Conservation (phyloP, 2,329 filamentous ascomycete genomes). For the Verticillium nubilum region DNA sequence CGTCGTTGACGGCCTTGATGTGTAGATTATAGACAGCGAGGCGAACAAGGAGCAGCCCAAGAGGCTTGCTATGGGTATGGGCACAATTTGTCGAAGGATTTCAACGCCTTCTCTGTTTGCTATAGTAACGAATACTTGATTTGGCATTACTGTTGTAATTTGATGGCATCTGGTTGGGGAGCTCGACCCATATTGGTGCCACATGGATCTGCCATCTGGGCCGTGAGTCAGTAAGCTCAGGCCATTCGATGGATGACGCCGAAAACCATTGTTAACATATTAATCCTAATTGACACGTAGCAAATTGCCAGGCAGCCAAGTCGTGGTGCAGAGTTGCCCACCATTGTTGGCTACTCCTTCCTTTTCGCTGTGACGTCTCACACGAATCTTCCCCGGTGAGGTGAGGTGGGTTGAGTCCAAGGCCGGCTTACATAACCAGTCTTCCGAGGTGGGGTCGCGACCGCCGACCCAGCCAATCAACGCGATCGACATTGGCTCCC, state of each 20-base stretch:
- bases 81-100: not conserved
- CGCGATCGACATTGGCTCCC: not conserved
- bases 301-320: too few species aligned
- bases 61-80: not conserved
- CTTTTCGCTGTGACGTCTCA: too few species aligned
- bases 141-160: not conserved
- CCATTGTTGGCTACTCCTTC: too few species aligned
- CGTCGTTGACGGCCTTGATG: conserved; percentile 79
- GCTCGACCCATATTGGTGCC: not conserved
- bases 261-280: too few species aligned
- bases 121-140: not conserved
- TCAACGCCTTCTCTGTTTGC: not conserved
- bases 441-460: not conserved
- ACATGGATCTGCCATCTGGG: too few species aligned
- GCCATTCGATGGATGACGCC: too few species aligned
- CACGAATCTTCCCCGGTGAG: too few species aligned
- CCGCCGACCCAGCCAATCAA: conserved; percentile 7
- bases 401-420: not conserved
- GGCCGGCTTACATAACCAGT: not conserved
- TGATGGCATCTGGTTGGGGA: not conserved
- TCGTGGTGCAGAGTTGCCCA: too few species aligned
- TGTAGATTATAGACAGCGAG: conserved; percentile 41
- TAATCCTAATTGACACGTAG: too few species aligned
- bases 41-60: not conserved
- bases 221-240: too few species aligned